Conservation (phyloP, 2,329 filamentous ascomycete genomes). For the Exophiala alcalophila region DNA sequence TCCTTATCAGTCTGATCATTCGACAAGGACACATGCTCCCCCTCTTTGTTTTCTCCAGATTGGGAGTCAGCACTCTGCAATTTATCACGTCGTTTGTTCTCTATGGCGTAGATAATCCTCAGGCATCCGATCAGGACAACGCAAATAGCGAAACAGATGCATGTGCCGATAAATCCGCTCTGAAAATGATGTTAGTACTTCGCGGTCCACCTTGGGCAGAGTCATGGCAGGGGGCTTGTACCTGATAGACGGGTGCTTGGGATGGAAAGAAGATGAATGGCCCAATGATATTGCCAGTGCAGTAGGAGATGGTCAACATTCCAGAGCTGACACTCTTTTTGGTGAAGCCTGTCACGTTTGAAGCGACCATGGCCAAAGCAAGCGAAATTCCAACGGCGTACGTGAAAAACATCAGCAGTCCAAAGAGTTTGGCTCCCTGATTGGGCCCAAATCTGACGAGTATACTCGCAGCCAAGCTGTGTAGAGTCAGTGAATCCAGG, state of each 20-base stretch:
- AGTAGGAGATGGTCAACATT: slow-evolving; percentile 56
- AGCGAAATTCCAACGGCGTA: slow-evolving; percentile 40
- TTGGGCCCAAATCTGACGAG: slow-evolving; percentile 17
- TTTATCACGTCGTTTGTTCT: no score
- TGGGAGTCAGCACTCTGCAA: no score
- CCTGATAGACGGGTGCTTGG: slow-evolving; percentile 50
- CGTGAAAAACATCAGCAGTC: slow-evolving; percentile 35
- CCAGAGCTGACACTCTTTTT: slow-evolving; percentile 38
- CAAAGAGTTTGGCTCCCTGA: slow-evolving; percentile 12
- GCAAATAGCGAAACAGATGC: no score
- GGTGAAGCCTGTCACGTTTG: slow-evolving; percentile 39
- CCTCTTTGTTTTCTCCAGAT: no score
- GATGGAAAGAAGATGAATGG: slow-evolving; percentile 54
- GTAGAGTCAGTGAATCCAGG: not conserved
- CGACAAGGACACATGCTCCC: no score
- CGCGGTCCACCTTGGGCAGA: no score
- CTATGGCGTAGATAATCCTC: no score
- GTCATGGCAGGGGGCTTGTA: no score
- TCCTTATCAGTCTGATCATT: no score
- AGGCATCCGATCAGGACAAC: no score
- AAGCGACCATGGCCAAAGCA: slow-evolving; percentile 42
- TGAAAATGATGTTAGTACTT: no score
- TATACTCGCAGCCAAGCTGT: slow-evolving; percentile 10
- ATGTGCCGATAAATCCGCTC: no score
- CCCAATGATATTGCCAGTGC: slow-evolving; percentile 55